These are phyloP conservation scores for Gypsophila paniculata DNA, from an alignment of 179 eudicot genomes.

Conservation along the genomic window DNA sequence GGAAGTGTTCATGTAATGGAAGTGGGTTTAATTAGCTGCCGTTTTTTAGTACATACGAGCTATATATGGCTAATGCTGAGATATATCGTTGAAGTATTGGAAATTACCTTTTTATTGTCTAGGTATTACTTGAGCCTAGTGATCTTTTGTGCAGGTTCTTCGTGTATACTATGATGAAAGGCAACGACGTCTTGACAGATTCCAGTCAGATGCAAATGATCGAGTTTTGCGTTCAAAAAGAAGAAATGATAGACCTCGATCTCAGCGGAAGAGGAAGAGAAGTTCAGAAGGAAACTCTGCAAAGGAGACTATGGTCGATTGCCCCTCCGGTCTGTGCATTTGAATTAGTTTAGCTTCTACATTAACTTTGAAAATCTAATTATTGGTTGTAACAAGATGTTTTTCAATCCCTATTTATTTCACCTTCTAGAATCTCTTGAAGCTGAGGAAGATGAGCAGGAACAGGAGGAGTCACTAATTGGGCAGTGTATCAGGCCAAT, in stretches of 20 bases:
- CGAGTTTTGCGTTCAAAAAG: constrained; percentile 34
- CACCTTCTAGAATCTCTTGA: constrained; percentile 27
- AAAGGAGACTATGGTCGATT: constrained; percentile 27
- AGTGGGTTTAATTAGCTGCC: constrained; percentile 9
- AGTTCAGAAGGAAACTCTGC: constrained; percentile 35
- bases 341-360: background rate
- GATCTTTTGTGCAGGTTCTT: constrained; percentile 62
- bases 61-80: background rate
- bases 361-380: background rate
- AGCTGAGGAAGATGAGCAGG: constrained; percentile 35
- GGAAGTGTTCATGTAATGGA: constrained; percentile 1
- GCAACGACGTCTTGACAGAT: constrained; percentile 44
- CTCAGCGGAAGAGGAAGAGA: constrained; percentile 52
- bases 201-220: constrained; percentile 35
- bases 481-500: constrained; percentile 48
- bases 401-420: constrained; percentile 19
- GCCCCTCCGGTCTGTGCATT: constrained; percentile 31
- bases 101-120: background rate
- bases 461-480: constrained; percentile 30
- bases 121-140: background rate
- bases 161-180: constrained; percentile 79
- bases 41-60: background rate
- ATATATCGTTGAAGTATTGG: constrained; percentile 9
- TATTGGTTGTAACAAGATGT: constrained; percentile 23
- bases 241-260: constrained; percentile 24